Percentiles rank a stretch among this genome's conserved stretches.
Evolutionary conservation across 2,329 filamentous ascomycete genomes (phyloP).

Genomic region (Ophiostoma australiae): DNA sequence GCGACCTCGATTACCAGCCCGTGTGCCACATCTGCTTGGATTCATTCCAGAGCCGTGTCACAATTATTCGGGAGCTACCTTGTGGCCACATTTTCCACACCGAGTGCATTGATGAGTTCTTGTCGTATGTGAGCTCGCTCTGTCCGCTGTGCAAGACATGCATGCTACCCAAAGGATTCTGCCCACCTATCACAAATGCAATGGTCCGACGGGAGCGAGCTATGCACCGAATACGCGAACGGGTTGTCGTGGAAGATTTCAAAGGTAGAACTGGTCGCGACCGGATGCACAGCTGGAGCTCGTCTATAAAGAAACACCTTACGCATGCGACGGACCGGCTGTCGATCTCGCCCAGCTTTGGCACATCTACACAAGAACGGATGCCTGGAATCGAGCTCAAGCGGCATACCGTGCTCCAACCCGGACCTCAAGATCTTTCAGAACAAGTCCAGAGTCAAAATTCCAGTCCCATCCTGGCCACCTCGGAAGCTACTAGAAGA

Average conservation of each 20-base stretch:
- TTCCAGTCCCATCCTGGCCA: background rate
- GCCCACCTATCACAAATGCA: constrained; percentile 69
- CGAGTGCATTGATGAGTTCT: constrained; percentile 82
- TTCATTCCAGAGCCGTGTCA: constrained; percentile 63
- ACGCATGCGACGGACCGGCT: constrained; percentile 22
- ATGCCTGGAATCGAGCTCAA: constrained; percentile 27
- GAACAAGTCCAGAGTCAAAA: constrained; percentile 3
- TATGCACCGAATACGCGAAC: constrained; percentile 56
- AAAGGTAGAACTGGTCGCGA: background rate
- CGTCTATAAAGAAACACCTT: constrained; percentile 27
- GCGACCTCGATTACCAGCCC: constrained; percentile 59
- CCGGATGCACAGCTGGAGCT: constrained; percentile 28
- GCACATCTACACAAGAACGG: constrained; percentile 8
- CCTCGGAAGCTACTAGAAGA: constrained; percentile 26
- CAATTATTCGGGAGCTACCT: constrained; percentile 75
- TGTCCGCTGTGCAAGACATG: constrained; percentile 88
- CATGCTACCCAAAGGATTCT: constrained; percentile 65
- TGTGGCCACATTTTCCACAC: constrained; percentile 93
- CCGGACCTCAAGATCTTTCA: background rate
- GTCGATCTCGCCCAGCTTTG: constrained; percentile 10
- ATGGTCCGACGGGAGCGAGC: constrained; percentile 81
- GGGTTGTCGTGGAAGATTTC: constrained; percentile 42
- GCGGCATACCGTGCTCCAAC: constrained; percentile 9
- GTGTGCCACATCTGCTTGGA: constrained; percentile 88
- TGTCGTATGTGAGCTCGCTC: constrained; percentile 72